Percentiles rank a stretch among this genome's conserved stretches.
These are phyloP conservation scores for Tuber calosporum DNA, from an alignment of 495 filamentous ascomycete genomes.

Conservation along the genomic window DNA sequence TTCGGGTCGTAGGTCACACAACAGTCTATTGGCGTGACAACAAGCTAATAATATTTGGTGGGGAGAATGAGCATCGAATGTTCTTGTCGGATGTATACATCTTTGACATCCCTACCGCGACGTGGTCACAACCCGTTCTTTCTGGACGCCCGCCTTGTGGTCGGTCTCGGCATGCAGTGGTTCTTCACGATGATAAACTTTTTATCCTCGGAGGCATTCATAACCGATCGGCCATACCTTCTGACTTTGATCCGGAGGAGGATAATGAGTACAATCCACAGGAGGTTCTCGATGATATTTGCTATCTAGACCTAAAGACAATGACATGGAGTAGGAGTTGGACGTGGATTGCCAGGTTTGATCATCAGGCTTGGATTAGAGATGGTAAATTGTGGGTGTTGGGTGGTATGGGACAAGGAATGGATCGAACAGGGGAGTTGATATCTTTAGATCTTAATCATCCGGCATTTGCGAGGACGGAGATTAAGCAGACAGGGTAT, in stretches of 20 bases:
- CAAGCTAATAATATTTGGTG: conserved; percentile 91
- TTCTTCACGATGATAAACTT: conserved; percentile 90
- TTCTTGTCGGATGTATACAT: conserved; percentile 94
- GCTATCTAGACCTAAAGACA: conserved; percentile 91
- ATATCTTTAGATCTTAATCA: conserved; percentile 94
- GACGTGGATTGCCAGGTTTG: conserved; percentile 88
- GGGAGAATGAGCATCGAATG: conserved; percentile 93
- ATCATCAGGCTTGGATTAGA: conserved; percentile 60
- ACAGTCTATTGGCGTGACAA: conserved; percentile 90
- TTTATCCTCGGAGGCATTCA: conserved; percentile 89
- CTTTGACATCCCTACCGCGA: conserved; percentile 83
- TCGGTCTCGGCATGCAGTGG: conserved; percentile 83
- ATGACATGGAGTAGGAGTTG: conserved; percentile 96
- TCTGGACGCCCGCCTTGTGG: conserved; percentile 76
- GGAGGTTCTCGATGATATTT: conserved; percentile 85
- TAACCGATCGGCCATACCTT: conserved; percentile 50
- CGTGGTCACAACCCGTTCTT: conserved; percentile 87
- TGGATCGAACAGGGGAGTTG: conserved; percentile 90
- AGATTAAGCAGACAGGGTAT: conserved; percentile 36
- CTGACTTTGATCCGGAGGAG: conserved; percentile 34
- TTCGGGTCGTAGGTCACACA: conserved; percentile 63
- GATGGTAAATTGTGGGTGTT: conserved; percentile 91
- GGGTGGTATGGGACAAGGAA: conserved; percentile 84
- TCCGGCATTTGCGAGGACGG: conserved; percentile 58
- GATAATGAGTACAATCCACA: conserved; percentile 39